Evolutionary conservation across 2,329 filamentous ascomycete species (phyloP).

Genomic region (Calycina marina): DNA sequence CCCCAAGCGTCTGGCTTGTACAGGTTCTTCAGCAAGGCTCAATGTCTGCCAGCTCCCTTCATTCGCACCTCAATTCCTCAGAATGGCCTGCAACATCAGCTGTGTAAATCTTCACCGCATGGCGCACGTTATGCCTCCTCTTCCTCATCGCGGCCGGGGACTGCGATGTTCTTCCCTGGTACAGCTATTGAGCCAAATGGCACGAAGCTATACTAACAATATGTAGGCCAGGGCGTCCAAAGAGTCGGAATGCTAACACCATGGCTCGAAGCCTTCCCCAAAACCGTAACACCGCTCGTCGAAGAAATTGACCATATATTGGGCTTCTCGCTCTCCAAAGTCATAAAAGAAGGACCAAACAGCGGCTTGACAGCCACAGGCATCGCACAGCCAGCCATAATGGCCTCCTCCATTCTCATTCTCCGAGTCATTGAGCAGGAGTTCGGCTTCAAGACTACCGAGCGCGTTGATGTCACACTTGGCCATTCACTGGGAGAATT

Average conservation of each 20-base stretch:
- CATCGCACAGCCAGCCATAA: conserved; percentile 88
- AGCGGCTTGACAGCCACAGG: conserved; percentile 64
- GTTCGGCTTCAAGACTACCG: conserved; percentile 58
- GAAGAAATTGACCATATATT: conserved; percentile 75
- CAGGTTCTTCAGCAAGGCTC: conserved; percentile 7
- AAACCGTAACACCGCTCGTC: conserved; percentile 59
- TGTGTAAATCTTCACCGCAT: neutral
- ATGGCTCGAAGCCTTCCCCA: conserved; percentile 78
- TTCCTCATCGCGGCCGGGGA: conserved; percentile 18
- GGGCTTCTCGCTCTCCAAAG: conserved; percentile 56
- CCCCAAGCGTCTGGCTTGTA: conserved; percentile 12
- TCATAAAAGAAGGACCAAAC: conserved; percentile 71
- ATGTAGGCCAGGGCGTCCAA: conserved; percentile 70
- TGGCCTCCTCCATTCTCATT: conserved; percentile 86
- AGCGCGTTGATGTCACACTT: conserved; percentile 66
- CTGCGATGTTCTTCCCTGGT: conserved; percentile 26
- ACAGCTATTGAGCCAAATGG: conserved; percentile 5
- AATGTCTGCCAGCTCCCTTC: neutral
- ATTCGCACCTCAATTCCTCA: neutral
- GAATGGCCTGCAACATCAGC: conserved; percentile 1
- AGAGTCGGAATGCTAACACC: conserved; percentile 75
- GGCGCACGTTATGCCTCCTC: conserved; percentile 16
- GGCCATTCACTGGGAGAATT: conserved; percentile 92
- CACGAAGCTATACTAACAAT: too few relatives aligned
- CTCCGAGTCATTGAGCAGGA: conserved; percentile 75